Conservation (phyloP, 257 asterid species). For the Nyctanthes arbortristis region DNA sequence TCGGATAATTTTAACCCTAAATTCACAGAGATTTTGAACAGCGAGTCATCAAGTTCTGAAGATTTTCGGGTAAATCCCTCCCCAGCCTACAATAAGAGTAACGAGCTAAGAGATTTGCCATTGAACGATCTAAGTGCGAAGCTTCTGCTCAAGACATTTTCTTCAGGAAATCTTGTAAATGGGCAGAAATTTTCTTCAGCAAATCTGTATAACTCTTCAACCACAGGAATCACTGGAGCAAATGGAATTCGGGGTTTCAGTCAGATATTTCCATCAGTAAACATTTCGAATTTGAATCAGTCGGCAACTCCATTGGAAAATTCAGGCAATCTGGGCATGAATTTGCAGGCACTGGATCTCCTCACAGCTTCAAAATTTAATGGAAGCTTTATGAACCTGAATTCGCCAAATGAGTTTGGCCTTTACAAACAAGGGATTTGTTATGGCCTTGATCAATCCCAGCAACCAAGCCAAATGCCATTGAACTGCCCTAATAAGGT, state of each 20-base stretch:
- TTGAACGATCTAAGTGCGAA: conserved; percentile 32
- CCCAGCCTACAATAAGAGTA: neutral
- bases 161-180: conserved; percentile 35
- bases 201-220: conserved; percentile 31
- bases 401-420: conserved; percentile 37
- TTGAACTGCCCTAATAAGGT: conserved; percentile 42
- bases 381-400: conserved; percentile 35
- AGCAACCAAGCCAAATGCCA: conserved; percentile 40
- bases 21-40: conserved; percentile 45
- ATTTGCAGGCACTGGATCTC: conserved; percentile 65
- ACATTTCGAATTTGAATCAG: conserved; percentile 38
- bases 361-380: conserved; percentile 53
- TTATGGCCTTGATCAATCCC: conserved; percentile 48
- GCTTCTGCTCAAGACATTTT: conserved; percentile 44
- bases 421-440: conserved; percentile 22
- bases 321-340: conserved; percentile 44
- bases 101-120: conserved; percentile 18
- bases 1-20: conserved; percentile 39
- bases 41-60: conserved; percentile 35
- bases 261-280: conserved; percentile 58
- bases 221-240: neutral
- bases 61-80: conserved; percentile 8
- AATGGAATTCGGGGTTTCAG: conserved; percentile 36
- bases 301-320: conserved; percentile 20
- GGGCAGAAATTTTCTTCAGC: conserved; percentile 18